Evolutionary conservation across 1,139 yeast genomes (phyloP), one percentile per base, ranked within the genome.

Genomic region (Sugiyamaella grinbergsii): DNA sequence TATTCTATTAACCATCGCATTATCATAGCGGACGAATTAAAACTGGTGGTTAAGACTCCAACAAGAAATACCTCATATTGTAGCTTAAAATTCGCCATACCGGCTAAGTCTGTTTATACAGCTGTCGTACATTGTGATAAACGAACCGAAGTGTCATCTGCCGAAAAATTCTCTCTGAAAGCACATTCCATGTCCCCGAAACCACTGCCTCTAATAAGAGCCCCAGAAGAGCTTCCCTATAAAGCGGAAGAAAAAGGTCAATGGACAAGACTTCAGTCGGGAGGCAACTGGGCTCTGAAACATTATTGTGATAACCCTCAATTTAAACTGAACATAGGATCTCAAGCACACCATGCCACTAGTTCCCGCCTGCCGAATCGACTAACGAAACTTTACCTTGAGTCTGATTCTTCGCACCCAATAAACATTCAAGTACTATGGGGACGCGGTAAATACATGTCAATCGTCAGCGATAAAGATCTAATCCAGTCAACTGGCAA

Each of bases 301-400:
- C 67, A 78, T 0, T 86, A 75, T 59, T 69, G 78, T 31, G 65
- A 71, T 34, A 87, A 86, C 58, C 95, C 95, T 0, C 89, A 85
- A 57, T 85, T 72, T 60, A 68, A 71, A 47, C 70, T 63, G 59
- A 61, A 53, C 60, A 68, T 48, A 39, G 48, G 13, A 32, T 60
- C 54, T 47, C 61, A 53, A 19, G 42, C 5, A 32, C n/a, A 15
- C 8, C 19, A 8, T 22, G 19, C 34, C 23, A 28, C 8, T 26
- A 26, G 20, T 5, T 7, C 5, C 6, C 19, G 15, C 7, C 22
- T 16, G n/a, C 19, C 37, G n/a, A 33, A 33, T 16, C 5, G 23
- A 20, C 33, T 20, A 44, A 47, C 51, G 3, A 47, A 44, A 51
- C 15, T 59, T 16, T 51, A 54, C 29, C 52, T 50, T 39, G 58